Evolutionary conservation across 495 filamentous ascomycete genomes (phyloP).

Genomic region (Bathelium albidoporum): DNA sequence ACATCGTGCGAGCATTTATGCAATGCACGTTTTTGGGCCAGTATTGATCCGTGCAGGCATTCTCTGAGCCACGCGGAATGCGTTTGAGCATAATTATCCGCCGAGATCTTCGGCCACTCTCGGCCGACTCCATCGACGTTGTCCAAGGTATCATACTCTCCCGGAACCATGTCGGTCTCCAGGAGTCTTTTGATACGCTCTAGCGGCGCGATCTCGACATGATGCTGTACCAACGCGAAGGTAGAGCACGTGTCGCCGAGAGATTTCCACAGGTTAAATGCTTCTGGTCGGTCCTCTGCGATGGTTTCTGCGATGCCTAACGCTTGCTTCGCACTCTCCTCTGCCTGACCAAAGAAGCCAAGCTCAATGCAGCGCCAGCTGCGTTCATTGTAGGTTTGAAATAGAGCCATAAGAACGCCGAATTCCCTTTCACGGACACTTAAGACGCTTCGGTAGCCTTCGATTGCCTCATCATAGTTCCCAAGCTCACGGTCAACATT

Average conservation of each 20-base stretch:
- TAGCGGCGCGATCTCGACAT: constrained; percentile 46
- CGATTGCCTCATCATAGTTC: constrained; percentile 72
- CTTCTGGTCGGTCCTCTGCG: constrained; percentile 43
- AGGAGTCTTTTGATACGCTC: constrained; percentile 47
- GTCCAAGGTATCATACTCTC: constrained; percentile 50
- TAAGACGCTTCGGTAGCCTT: constrained; percentile 63
- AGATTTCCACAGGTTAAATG: constrained; percentile 93
- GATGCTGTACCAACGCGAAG: constrained; percentile 66
- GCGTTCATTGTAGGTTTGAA: constrained; percentile 76
- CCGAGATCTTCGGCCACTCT: constrained; percentile 29
- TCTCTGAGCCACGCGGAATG: not conserved
- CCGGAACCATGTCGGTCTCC: constrained; percentile 14
- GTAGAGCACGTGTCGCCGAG: constrained; percentile 80
- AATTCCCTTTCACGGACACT: constrained; percentile 57
- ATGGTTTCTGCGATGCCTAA: constrained; percentile 46
- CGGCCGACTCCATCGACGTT: constrained; percentile 63
- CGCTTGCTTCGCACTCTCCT: constrained; percentile 52
- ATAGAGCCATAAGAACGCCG: constrained; percentile 73
- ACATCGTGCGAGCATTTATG: constrained; percentile 59
- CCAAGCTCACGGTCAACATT: constrained; percentile 89
- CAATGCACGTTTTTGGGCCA: constrained; percentile 81
- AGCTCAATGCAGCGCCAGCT: constrained; percentile 66
- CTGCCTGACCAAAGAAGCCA: constrained; percentile 72
- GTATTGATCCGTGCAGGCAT: constrained; percentile 57
- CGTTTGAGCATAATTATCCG: not conserved